A percentile compares a stretch with the other conserved stretches of the same genome.
phyloP scores from a whole-genome alignment of 495 filamentous ascomycete genomes.

The Talaromyces stipitatus region DNA sequence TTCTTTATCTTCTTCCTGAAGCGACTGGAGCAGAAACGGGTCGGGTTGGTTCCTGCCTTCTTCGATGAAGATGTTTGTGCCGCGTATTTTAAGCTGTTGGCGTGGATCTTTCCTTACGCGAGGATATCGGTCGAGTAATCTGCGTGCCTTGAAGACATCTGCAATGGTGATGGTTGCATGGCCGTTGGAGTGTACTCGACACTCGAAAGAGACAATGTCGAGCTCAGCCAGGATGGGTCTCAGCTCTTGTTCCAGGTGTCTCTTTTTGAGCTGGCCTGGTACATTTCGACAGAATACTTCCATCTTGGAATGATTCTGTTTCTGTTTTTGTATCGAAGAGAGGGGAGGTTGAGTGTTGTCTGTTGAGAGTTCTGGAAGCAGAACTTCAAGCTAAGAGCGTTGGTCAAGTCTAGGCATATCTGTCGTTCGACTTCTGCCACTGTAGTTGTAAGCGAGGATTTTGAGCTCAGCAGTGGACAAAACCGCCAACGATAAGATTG shows the following conservation, averaged over 20 bases:
- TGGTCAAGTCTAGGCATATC: neutral
- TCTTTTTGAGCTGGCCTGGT: conserved; percentile 20
- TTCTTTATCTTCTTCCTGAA: conserved; percentile 2
- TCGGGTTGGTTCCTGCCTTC: conserved; percentile 6
- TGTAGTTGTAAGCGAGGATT: no score
- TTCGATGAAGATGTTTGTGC: conserved; percentile 5
- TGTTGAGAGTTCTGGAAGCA: neutral
- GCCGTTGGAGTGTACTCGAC: conserved; percentile 17
- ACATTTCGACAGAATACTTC: conserved; percentile 29
- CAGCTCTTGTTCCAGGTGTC: conserved; percentile 23
- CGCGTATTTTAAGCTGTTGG: conserved; percentile 1
- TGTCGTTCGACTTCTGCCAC: no score
- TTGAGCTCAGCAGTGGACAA: neutral
- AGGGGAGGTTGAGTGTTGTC: neutral
- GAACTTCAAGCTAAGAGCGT: neutral
- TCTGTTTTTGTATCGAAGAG: neutral
- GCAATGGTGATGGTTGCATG: conserved; percentile 26
- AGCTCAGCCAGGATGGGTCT: conserved; percentile 17
- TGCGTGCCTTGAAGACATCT: conserved; percentile 13
- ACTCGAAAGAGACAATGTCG: conserved; percentile 19
- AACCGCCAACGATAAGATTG: neutral
- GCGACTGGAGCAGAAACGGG: neutral
- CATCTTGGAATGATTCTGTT: conserved; percentile 23
- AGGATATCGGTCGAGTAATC: conserved; percentile 23
- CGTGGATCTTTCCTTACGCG: conserved; percentile 1